These are phyloP conservation scores for Clathrospora elynae DNA, from an alignment of 2,329 filamentous ascomycete species.

Conservation along the genomic window DNA sequence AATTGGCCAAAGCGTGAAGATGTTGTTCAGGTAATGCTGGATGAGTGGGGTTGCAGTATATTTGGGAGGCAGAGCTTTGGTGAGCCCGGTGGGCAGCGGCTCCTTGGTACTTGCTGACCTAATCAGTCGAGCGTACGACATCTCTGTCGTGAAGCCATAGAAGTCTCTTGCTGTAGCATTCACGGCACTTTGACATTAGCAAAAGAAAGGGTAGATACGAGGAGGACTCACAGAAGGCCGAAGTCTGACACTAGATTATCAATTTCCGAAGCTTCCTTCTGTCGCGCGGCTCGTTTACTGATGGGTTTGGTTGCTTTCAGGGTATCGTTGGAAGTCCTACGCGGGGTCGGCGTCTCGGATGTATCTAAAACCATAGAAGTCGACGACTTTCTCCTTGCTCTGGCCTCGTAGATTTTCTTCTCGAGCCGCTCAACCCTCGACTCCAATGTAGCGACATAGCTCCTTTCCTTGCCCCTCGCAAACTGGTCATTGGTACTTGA, in stretches of 20 bases:
- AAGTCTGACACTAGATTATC: constrained; percentile 94
- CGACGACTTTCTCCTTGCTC: constrained; percentile 73
- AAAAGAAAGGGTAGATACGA: neutral
- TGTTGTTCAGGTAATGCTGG: constrained; percentile 82
- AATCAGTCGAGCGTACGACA: constrained; percentile 90
- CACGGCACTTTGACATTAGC: constrained; percentile 67
- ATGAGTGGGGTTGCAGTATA: constrained; percentile 71
- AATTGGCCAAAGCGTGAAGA: constrained; percentile 79
- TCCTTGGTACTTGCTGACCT: constrained; percentile 81
- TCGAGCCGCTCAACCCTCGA: constrained; percentile 87
- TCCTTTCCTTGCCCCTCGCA: constrained; percentile 91
- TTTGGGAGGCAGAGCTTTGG: constrained; percentile 70
- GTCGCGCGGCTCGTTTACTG: constrained; percentile 52
- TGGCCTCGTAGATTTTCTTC: constrained; percentile 68
- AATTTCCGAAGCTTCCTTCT: constrained; percentile 79
- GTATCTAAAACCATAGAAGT: constrained; percentile 68
- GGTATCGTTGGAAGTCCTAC: constrained; percentile 49
- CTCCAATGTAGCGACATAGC: constrained; percentile 95
- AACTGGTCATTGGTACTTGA: constrained; percentile 96
- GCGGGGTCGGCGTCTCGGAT: constrained; percentile 59
- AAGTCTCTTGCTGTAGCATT: constrained; percentile 95
- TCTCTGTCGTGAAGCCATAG: constrained; percentile 82
- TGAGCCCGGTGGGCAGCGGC: constrained; percentile 65
- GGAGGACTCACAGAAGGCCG: constrained; percentile 73
- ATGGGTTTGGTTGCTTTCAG: constrained; percentile 39